A percentile compares a stretch with the other conserved stretches of the same genome.
Conservation (phyloP, 2,329 filamentous ascomycete species). For the Pseudocercospora fijiensis region DNA sequence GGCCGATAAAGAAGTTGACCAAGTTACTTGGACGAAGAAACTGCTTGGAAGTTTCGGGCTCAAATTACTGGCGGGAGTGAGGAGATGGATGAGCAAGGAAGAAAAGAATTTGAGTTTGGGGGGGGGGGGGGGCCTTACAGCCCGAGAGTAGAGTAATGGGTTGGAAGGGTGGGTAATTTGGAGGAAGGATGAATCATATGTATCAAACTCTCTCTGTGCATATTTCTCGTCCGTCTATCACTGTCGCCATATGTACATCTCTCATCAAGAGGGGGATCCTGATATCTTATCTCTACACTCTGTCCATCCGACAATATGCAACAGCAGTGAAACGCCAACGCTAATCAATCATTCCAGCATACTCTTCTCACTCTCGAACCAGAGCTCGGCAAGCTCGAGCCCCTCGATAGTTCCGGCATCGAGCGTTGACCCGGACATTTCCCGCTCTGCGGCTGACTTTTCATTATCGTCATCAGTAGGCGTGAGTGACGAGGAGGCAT, state of each 20-base stretch:
- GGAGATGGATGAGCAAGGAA: neutral
- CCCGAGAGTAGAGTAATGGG: neutral
- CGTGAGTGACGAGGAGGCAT: neutral
- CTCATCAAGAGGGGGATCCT: neutral
- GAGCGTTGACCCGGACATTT: conserved; percentile 6
- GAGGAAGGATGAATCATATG: neutral
- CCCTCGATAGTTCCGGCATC: neutral
- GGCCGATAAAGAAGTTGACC: neutral
- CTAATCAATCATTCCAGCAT: conserved; percentile 8
- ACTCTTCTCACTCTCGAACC: conserved; percentile 6
- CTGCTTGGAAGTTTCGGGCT: neutral
- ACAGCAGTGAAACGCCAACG: conserved; percentile 1
- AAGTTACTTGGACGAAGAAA: neutral
- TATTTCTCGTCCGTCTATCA: neutral
- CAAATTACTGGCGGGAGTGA: neutral
- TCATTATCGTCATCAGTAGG: neutral
- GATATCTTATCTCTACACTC: conserved; percentile 1
- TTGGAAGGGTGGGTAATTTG: conserved; percentile 10
- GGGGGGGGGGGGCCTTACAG: neutral
- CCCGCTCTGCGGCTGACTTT: neutral
- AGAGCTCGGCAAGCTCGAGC: neutral
- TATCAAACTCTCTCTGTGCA: neutral
- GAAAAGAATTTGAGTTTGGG: conserved; percentile 7
- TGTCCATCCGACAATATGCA: neutral
- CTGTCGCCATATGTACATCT: conserved; percentile 3